phyloP scores from a whole-genome alignment of 345 rosid genomes.

The Brassica incana region DNA sequence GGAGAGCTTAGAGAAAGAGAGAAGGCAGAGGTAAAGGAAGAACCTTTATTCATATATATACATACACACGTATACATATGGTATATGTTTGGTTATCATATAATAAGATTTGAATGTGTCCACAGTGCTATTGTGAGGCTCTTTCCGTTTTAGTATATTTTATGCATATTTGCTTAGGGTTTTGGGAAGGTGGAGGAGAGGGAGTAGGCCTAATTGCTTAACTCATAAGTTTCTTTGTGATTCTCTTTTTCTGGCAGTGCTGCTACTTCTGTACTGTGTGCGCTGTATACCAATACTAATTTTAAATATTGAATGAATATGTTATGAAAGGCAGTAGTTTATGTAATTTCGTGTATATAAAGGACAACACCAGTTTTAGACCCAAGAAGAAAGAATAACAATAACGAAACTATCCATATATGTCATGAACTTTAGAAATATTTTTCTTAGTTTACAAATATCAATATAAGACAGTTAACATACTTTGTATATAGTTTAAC shows the following conservation, averaged over 20 bases:
- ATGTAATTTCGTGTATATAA: background rate
- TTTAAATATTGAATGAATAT: background rate
- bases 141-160: constrained; percentile 35
- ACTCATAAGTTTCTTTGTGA: constrained; percentile 40
- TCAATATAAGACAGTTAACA: background rate
- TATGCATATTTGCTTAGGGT: constrained; percentile 35
- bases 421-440: constrained; percentile 3
- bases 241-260: constrained; percentile 30
- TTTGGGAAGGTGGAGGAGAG: constrained; percentile 38
- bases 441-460: background rate
- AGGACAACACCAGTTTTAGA: background rate
- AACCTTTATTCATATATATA: constrained; percentile 41
- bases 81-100: constrained; percentile 24
- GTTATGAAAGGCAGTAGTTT: constrained; percentile 1
- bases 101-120: constrained; percentile 28
- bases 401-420: background rate
- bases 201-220: constrained; percentile 32
- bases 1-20: constrained; percentile 34
- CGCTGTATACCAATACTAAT: background rate
- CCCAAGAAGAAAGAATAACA: background rate
- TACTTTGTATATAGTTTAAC: background rate
- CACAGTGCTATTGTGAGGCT: constrained; percentile 27
- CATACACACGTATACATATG: constrained; percentile 21
- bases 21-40: constrained; percentile 40
- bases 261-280: constrained; percentile 31